These are phyloP conservation scores for Perkinsus olseni DNA, from an alignment of 169 alveolate genomes.

Conservation along the genomic window DNA sequence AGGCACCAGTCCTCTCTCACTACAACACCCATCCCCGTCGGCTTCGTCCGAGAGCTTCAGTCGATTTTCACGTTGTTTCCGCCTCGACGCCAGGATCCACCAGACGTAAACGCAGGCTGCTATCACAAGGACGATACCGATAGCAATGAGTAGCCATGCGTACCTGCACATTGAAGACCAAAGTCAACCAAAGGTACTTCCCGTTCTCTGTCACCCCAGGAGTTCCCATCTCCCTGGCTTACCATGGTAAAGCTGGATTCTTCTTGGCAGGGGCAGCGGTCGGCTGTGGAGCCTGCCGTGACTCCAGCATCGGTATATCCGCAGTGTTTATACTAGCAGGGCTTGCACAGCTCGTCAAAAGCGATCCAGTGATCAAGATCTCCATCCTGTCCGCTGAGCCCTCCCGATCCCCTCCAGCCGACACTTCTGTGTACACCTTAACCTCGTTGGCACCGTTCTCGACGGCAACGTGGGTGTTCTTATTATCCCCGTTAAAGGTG, in stretches of 20 bases:
- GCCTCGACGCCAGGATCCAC: not conserved
- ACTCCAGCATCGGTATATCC: not conserved
- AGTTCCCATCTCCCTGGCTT: not conserved
- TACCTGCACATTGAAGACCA: no score
- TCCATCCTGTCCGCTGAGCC: not conserved
- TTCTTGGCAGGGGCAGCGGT: not conserved
- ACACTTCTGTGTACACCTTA: not conserved
- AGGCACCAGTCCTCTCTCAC: not conserved
- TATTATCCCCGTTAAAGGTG: not conserved
- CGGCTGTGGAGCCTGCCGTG: not conserved
- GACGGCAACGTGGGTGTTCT: not conserved
- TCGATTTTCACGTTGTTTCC: not conserved
- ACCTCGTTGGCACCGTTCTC: not conserved
- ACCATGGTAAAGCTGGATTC: not conserved
- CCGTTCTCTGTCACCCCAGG: not conserved
- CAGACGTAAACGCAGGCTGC: not conserved
- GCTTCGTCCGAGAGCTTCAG: not conserved
- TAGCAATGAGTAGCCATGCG: not conserved
- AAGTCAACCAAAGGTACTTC: no score
- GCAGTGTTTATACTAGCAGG: not conserved
- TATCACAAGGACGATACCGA: not conserved
- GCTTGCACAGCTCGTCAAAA: not conserved
- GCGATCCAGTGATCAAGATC: not conserved
- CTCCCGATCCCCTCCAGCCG: not conserved
- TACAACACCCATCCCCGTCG: no score